Conservation (phyloP, 2,329 filamentous ascomycete genomes). For the Talaromyces atroroseus region DNA sequence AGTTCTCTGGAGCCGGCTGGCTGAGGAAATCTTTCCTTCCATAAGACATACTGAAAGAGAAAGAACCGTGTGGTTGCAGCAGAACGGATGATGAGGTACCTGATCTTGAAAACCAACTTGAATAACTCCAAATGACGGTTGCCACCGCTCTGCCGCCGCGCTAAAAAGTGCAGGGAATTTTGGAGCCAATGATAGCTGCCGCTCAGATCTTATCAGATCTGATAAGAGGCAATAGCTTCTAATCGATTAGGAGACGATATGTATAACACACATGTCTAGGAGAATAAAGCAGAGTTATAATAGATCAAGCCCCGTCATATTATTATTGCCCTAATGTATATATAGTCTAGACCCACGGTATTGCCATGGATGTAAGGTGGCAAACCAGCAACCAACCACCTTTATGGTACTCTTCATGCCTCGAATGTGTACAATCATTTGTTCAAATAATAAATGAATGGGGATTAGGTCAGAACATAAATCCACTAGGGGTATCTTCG, state of each 20-base stretch:
- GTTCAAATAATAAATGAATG: not conserved
- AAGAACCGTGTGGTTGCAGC: not conserved
- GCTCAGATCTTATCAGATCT: constrained; percentile 9
- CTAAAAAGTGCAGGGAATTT: not conserved
- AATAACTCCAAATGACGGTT: constrained; percentile 1
- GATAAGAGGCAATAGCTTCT: not conserved
- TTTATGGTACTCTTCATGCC: not conserved
- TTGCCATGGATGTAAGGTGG: not conserved
- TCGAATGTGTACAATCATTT: not conserved
- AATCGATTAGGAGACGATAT: no score
- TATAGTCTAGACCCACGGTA: not conserved
- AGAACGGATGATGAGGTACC: not conserved
- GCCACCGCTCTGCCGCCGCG: not conserved
- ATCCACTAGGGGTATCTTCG: constrained; percentile 20
- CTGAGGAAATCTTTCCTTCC: constrained; percentile 78
- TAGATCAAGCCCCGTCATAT: no score
- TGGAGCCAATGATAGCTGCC: not conserved
- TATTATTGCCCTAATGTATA: not conserved
- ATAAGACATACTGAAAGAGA: constrained; percentile 46
- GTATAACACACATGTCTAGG: no score
- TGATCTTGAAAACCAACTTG: not conserved
- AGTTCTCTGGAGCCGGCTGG: constrained; percentile 79
- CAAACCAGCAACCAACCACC: no score
- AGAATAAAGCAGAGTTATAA: no score
- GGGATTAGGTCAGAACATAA: constrained; percentile 1